These are phyloP conservation scores for Cryptosporidium felis DNA, from an alignment of 169 alveolate genomes.

Conservation along the genomic window DNA sequence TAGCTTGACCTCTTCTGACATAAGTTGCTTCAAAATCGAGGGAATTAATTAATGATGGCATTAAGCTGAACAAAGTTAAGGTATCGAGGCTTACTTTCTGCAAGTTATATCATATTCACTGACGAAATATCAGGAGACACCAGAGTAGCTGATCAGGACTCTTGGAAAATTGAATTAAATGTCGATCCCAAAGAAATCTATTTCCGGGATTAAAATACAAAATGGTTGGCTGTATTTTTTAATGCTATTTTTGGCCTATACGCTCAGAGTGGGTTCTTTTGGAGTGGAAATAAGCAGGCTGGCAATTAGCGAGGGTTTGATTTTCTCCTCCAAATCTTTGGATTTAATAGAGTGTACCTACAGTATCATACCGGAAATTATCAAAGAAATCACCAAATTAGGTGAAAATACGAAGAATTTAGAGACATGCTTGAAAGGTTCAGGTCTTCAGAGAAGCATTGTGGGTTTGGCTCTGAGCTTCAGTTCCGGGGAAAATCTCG, in stretches of 20 bases:
- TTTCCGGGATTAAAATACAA: neutral
- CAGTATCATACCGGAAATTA: conserved; percentile 10
- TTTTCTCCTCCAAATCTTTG: conserved; percentile 26
- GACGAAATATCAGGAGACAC: too few species aligned
- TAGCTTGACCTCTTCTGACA: too few species aligned
- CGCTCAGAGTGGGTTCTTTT: neutral
- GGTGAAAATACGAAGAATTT: neutral
- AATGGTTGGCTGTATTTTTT: neutral
- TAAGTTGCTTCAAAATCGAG: too few species aligned
- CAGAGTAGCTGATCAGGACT: too few species aligned
- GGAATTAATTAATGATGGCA: too few species aligned
- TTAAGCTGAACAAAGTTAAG: too few species aligned
- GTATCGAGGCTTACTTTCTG: too few species aligned
- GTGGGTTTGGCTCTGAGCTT: conserved; percentile 49
- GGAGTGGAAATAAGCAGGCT: neutral
- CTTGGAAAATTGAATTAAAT: too few species aligned
- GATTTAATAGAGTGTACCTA: conserved; percentile 43
- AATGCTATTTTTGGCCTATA: neutral
- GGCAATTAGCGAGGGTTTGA: conserved; percentile 32
- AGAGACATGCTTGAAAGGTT: conserved; percentile 1
- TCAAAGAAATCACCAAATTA: neutral
- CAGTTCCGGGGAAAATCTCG: conserved; percentile 20
- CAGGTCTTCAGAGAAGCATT: conserved; percentile 25
- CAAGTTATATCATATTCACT: too few species aligned
- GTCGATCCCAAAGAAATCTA: too few species aligned